A percentile compares a stretch with the other conserved stretches of the same genome.
Evolutionary conservation across 768 basidiomycete species (phyloP).

Genomic region (Collybia sordida): DNA sequence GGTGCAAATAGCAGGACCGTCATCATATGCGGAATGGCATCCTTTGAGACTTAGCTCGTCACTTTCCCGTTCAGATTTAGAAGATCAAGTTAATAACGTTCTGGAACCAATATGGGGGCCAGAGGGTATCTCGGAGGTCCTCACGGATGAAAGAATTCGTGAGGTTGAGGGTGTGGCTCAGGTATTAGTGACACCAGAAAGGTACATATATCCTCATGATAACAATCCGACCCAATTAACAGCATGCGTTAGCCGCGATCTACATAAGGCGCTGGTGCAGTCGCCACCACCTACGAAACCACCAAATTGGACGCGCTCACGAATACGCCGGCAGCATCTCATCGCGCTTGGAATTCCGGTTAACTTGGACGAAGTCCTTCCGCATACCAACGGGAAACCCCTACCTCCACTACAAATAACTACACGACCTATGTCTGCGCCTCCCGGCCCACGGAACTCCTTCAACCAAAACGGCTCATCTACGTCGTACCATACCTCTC

Average conservation of each 20-base stretch:
- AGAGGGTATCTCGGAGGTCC: slow-evolving; percentile 46
- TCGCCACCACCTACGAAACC: slow-evolving; percentile 75
- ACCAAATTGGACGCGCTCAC: slow-evolving; percentile 93
- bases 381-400: slow-evolving; percentile 59
- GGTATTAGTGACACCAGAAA: slow-evolving; percentile 71
- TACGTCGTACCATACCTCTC: slow-evolving; percentile 43
- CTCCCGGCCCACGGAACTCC: slow-evolving; percentile 58
- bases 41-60: slow-evolving; percentile 65
- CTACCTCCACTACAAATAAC: slow-evolving; percentile 82
- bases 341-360: slow-evolving; percentile 92
- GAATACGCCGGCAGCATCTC: slow-evolving; percentile 86
- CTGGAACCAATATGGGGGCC: slow-evolving; percentile 65
- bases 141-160: slow-evolving; percentile 72
- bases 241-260: slow-evolving; percentile 58
- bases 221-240: slow-evolving; percentile 10
- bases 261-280: slow-evolving; percentile 72
- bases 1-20: slow-evolving; percentile 40
- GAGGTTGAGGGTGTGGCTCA: slow-evolving; percentile 81
- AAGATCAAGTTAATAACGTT: slow-evolving; percentile 62
- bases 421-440: slow-evolving; percentile 80
- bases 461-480: slow-evolving; percentile 27
- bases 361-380: slow-evolving; percentile 90
- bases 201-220: slow-evolving; percentile 43
- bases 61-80: slow-evolving; percentile 55
- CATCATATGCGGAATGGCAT: slow-evolving; percentile 49